These are phyloP conservation scores for Polyporus tsugae DNA, from an alignment of 1,284 basidiomycete genomes.

Conservation along the genomic window DNA sequence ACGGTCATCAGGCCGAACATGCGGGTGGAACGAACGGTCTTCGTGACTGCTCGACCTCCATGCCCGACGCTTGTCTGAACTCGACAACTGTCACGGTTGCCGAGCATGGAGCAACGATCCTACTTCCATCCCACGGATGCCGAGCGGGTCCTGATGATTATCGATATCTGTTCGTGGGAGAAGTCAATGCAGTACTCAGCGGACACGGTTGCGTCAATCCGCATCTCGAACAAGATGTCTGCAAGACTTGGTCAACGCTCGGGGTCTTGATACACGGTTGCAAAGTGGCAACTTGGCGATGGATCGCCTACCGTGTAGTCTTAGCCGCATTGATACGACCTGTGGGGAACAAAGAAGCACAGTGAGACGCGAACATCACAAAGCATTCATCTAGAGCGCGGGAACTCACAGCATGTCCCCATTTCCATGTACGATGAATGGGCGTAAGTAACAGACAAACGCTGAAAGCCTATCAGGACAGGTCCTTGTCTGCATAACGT, in stretches of 20 bases:
- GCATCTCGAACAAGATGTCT: background rate
- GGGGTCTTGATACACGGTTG: background rate
- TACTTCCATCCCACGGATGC: background rate
- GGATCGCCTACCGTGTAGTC: background rate
- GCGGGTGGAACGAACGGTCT: too few species aligned
- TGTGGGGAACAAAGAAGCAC: background rate
- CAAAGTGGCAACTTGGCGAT: background rate
- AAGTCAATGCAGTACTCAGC: background rate
- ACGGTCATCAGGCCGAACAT: too few species aligned
- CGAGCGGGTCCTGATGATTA: too few species aligned
- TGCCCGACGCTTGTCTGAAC: background rate
- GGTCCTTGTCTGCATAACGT: background rate
- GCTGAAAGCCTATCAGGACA: background rate
- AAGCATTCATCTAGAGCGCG: background rate
- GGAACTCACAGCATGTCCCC: background rate
- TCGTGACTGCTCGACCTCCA: background rate
- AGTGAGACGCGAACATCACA: background rate
- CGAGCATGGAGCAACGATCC: background rate
- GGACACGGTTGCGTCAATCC: background rate
- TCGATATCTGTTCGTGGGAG: background rate
- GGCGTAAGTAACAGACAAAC: too few species aligned
- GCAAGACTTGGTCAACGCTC: background rate
- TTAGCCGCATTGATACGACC: background rate
- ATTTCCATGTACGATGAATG: background rate
- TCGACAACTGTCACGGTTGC: background rate